A percentile compares a stretch with the other conserved stretches of the same genome.
These are phyloP conservation scores for Verticillium isaacii DNA, from an alignment of 2,329 filamentous ascomycete genomes.

Conservation along the genomic window DNA sequence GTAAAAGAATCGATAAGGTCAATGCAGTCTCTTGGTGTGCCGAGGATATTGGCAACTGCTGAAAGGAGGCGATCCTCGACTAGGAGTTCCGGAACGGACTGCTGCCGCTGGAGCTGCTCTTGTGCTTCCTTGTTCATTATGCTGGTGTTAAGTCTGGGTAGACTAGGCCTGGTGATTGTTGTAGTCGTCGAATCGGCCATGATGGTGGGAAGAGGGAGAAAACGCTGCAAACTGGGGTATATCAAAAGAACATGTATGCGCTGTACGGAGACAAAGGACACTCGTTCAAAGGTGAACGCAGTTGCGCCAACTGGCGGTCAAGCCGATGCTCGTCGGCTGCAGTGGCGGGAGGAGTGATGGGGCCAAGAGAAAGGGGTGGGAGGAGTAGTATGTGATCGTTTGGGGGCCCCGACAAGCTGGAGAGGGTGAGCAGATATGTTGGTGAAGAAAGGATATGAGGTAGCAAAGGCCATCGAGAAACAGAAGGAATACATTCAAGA, in stretches of 20 bases:
- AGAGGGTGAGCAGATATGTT: not conserved
- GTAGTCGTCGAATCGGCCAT: slow-evolving; percentile 5
- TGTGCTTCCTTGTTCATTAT: slow-evolving; percentile 1
- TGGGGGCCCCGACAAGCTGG: not conserved
- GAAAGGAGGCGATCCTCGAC: slow-evolving; percentile 24
- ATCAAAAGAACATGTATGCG: slow-evolving; percentile 4
- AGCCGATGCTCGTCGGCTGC: not conserved
- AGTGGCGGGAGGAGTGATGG: not conserved
- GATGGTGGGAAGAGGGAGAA: not conserved
- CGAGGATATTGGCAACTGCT: slow-evolving; percentile 31
- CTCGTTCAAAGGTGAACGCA: not conserved
- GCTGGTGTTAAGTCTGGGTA: slow-evolving; percentile 18
- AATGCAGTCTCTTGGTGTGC: slow-evolving; percentile 23
- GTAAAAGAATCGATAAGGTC: slow-evolving; percentile 35
- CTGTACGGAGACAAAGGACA: not conserved
- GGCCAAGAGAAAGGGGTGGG: not conserved
- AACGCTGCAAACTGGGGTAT: slow-evolving; percentile 3
- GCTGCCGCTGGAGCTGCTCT: not conserved
- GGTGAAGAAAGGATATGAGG: not conserved
- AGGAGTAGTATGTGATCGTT: not conserved
- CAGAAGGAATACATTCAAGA: not conserved
- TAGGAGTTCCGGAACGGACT: slow-evolving; percentile 10
- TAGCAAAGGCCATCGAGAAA: not conserved
- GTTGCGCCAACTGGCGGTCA: not conserved
- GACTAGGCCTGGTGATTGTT: slow-evolving; percentile 6